These are phyloP conservation scores for Ganoderma sinense DNA, from an alignment of 1,284 basidiomycete genomes.

Conservation along the genomic window DNA sequence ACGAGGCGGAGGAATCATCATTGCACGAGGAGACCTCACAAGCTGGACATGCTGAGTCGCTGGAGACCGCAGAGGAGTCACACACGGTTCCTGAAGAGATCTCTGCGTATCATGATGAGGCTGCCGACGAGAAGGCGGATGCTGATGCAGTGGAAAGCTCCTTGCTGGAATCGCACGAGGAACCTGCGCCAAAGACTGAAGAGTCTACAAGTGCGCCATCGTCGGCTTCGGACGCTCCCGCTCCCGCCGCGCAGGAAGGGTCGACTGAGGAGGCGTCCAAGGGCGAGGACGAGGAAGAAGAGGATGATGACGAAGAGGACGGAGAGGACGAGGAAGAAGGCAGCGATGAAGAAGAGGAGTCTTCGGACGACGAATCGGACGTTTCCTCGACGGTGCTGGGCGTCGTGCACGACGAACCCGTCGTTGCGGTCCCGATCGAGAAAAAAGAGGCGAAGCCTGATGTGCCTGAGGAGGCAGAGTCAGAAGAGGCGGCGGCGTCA, in stretches of 20 bases:
- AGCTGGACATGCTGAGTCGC: background rate
- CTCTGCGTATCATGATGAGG: background rate
- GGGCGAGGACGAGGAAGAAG: background rate
- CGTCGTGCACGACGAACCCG: background rate
- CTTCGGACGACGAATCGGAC: conserved; percentile 7
- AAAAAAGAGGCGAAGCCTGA: conserved; percentile 1
- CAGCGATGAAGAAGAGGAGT: conserved; percentile 5
- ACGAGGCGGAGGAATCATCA: conserved; percentile 1
- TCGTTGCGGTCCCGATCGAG: background rate
- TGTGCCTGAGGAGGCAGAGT: background rate
- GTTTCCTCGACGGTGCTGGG: background rate
- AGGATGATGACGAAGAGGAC: conserved; percentile 6
- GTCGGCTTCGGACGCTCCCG: background rate
- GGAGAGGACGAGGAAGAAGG: conserved; percentile 10
- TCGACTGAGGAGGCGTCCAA: background rate
- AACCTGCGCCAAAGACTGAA: background rate
- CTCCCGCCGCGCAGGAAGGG: background rate
- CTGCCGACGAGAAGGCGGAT: background rate
- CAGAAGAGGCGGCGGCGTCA: background rate
- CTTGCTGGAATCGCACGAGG: background rate
- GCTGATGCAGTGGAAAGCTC: background rate
- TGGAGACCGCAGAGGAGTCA: background rate
- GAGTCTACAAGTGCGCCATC: background rate
- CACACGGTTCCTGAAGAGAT: background rate
- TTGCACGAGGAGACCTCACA: conserved; percentile 1